Evolutionary conservation across 2,329 filamentous ascomycete species (phyloP).

Genomic region (Phoma herbarum): DNA sequence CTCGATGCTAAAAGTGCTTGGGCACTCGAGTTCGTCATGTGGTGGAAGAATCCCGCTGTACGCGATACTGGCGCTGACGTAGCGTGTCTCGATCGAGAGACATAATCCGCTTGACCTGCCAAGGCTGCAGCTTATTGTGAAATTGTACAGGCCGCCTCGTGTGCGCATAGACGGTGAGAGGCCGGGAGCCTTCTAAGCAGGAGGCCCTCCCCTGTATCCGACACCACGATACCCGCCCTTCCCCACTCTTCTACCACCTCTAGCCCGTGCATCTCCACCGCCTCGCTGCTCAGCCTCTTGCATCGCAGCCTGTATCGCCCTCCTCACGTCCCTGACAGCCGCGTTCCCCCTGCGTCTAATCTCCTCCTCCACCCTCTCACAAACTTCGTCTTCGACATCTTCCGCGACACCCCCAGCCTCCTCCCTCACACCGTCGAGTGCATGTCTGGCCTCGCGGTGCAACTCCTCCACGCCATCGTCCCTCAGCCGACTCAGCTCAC

Average conservation of each 20-base stretch:
- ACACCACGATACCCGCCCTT: not conserved
- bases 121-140: too few species aligned
- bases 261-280: not conserved
- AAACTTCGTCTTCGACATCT: not conserved
- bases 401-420: not conserved
- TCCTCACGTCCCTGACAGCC: not conserved
- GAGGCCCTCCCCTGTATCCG: not conserved
- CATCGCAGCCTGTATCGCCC: not conserved
- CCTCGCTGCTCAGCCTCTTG: not conserved
- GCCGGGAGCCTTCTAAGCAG: too few species aligned
- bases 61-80: too few species aligned
- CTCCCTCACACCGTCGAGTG: not conserved
- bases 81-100: too few species aligned
- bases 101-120: too few species aligned
- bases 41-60: too few species aligned
- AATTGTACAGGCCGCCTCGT: too few species aligned
- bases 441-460: not conserved
- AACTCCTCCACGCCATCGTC: not conserved
- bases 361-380: not conserved
- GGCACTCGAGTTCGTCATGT: too few species aligned
- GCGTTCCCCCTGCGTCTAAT: not conserved
- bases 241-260: not conserved
- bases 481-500: not conserved
- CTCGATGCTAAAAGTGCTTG: too few species aligned
- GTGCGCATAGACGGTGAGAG: too few species aligned